Evolutionary conservation across 2,329 filamentous ascomycete genomes (phyloP).

Genomic region (Diplodia scrobiculata): DNA sequence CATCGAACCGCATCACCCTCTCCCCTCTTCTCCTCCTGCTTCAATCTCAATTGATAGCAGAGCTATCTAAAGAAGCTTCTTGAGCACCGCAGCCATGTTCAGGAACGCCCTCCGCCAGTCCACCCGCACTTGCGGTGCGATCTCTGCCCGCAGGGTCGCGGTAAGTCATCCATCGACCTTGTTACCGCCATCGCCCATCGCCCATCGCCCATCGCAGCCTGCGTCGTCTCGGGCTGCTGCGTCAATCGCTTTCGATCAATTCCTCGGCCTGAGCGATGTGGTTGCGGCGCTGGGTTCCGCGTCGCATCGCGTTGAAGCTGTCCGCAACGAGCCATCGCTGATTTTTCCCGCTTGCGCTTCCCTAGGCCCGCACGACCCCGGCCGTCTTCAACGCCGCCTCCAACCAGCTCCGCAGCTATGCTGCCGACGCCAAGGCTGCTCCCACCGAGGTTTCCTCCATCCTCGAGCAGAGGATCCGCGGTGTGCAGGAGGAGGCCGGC

Average conservation of each 20-base stretch:
- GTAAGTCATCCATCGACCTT: constrained; percentile 68
- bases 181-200: constrained; percentile 44
- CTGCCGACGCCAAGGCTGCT: constrained; percentile 87
- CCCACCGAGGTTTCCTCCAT: constrained; percentile 99
- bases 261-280: not conserved
- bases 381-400: constrained; percentile 70
- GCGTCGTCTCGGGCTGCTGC: constrained; percentile 47
- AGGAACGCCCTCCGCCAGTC: constrained; percentile 97
- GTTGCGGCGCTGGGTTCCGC: constrained; percentile 2
- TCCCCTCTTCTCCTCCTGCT: constrained; percentile 46
- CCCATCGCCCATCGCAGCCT: constrained; percentile 50
- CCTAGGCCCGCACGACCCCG: constrained; percentile 83
- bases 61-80: constrained; percentile 46
- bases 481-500: constrained; percentile 93
- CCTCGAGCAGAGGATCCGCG: constrained; percentile 98
- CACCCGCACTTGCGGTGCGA: constrained; percentile 89
- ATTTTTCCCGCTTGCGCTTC: constrained; percentile 48
- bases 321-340: constrained; percentile 48
- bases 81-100: constrained; percentile 73
- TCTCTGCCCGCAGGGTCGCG: constrained; percentile 84
- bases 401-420: constrained; percentile 81
- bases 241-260: not conserved
- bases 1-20: constrained; percentile 42
- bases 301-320: constrained; percentile 35
- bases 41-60: constrained; percentile 51